Evolutionary conservation across 352 stramenopile species (phyloP).

Genomic region (Globisporangium canariense): DNA sequence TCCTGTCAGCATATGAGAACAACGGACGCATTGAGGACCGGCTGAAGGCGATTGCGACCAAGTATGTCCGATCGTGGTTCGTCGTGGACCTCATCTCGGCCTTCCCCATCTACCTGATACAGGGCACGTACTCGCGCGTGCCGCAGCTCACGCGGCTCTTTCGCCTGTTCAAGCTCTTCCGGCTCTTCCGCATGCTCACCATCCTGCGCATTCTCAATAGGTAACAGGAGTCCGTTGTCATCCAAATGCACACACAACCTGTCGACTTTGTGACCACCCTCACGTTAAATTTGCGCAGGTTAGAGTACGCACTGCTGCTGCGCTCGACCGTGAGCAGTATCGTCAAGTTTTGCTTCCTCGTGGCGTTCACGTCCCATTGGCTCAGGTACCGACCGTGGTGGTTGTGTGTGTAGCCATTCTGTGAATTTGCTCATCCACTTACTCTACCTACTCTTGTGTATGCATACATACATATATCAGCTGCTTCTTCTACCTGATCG

Average conservation of each 20-base stretch:
- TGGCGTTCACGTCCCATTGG: constrained; percentile 71
- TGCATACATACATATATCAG: constrained; percentile 16
- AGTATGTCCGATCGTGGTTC: constrained; percentile 75
- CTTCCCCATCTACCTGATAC: constrained; percentile 70
- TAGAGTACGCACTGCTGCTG: constrained; percentile 56
- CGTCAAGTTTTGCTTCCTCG: constrained; percentile 66
- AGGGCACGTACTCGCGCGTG: constrained; percentile 54
- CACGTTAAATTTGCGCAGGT: constrained; percentile 3
- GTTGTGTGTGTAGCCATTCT: not conserved
- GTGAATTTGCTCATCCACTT: not conserved
- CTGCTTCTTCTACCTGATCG: constrained; percentile 61
- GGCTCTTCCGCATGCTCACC: constrained; percentile 63
- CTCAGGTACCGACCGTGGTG: constrained; percentile 23
- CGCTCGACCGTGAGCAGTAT: constrained; percentile 63
- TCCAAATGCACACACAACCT: not conserved
- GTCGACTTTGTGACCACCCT: not conserved
- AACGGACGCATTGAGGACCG: constrained; percentile 53
- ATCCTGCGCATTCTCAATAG: constrained; percentile 63
- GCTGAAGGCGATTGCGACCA: constrained; percentile 37
- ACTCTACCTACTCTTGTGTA: not conserved
- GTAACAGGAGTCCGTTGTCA: not conserved
- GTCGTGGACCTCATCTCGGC: constrained; percentile 68
- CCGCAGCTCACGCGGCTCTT: constrained; percentile 61
- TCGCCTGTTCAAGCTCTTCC: constrained; percentile 54
- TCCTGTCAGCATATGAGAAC: constrained; percentile 65